Base-by-base conservation (phyloP, 2,329 filamentous ascomycete species). In the Hypomyces rosellus region DNA sequence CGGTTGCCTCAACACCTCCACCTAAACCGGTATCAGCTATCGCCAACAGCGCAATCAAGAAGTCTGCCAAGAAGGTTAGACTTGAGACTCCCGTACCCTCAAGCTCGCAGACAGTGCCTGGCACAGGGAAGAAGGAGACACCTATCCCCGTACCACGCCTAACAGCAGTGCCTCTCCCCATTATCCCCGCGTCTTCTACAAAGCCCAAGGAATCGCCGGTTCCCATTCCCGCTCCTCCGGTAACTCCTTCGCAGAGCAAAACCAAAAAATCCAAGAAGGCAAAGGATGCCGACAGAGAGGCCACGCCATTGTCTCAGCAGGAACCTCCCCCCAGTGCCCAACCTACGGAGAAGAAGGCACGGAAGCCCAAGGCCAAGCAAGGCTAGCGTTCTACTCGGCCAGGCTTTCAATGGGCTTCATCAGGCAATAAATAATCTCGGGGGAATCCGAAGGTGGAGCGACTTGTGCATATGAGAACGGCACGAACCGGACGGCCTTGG, bases 121-220 rank as follows among this genome's bases (percentile, higher is more conserved):
- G 25, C 9, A 30, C 25, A 11, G 25, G 25, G 50, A 8, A 25
- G 33, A 64, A 59, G 53, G 58, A 65, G 47, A 65, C 65, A 4
- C 64, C 65, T 6, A 52, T 63, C 11, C 56, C 63, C 16, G 38
- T 53, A 11, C 60, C 61, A 42, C 58, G 63, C 9, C 63, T 65
- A 45, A 63, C 64, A 15, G 56, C 55, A 4, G 61, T 68, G 4
- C 69, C 65, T 7, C 55, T 71, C 5, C 72, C 70, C 9, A 57
- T 52, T n/a, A 54, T 71, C 13, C 69, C 68, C 33, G 59, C 63
- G 18, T 61, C 62, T 7, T 63, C 63, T 3, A 62, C 55, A 18
- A 30, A 30, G 25, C 50, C 54, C 38, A 61, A 59, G 42, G 54
- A 58, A 20, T 61, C 64, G 11, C 57, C 61, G 11, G 57, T 58